Base-by-base conservation (phyloP, 164 flowering plant genomes). In the Warburgia ugandensis region DNA sequence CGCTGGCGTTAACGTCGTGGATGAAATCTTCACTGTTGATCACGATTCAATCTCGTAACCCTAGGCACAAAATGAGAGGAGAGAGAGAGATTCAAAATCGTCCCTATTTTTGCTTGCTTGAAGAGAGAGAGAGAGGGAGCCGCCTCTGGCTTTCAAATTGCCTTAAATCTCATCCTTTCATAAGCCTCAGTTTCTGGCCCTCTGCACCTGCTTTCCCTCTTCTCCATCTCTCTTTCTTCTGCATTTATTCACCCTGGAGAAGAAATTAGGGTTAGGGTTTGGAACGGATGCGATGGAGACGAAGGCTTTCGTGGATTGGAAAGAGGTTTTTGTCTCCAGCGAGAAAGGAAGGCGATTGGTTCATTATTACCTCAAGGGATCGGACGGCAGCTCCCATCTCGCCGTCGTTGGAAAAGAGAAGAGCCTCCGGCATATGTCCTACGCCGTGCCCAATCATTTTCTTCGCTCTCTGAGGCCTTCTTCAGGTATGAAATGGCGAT, bases 321-420 rank as follows among this genome's bases (percentile, higher is more conserved):
- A 78, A 16, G 97, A 85, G 77, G 75, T 78, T 48, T 36, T 49
- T 4, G 76, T 74, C 16, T 72, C 74, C 45, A 67, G 59, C 49
- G 84, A 74, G 10, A 78, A 65, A 52, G 92, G 88, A 41, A 68
- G 68, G 54, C 69, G 78, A 41, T 81, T 73, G 62, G 81, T 84
- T 23, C 85, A 63, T 55, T 89, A 79, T 48, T 77, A 63, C 39
- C 58, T 89, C 66, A 76, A 71, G 67, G 63, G 73, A 29, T 55
- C 38, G 33, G 77, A 74, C 29, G 83, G 82, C 6, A 25, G 46
- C 6, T 59, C 68, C 22, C 90, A 83, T 74, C 84, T 89, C 51
- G 95, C 72, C 11, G 86, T 89, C 26, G 54, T 86, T 6, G 97
- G 92, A 13, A 78, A 67, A 47, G 95, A 85, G 67, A 81, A 63